Conservation (phyloP, 768 basidiomycete genomes). For the Mycena filopes region DNA sequence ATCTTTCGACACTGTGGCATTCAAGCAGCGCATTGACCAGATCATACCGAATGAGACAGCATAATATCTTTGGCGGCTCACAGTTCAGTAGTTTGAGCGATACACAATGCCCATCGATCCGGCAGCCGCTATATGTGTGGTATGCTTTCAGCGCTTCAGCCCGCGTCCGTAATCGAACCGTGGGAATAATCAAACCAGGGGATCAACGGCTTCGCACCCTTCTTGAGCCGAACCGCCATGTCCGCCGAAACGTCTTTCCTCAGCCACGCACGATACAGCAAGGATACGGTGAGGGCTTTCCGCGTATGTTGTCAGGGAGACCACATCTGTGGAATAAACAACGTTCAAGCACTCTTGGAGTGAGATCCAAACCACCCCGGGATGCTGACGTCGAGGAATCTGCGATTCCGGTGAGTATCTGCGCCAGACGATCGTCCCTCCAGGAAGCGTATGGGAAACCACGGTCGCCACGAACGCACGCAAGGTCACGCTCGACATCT, state of each 20-base stretch:
- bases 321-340: constrained; percentile 87
- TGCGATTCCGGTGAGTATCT: constrained; percentile 43
- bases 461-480: constrained; percentile 66
- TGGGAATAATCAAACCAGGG: no score
- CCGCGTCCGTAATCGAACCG: no score
- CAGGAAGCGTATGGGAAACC: constrained; percentile 69
- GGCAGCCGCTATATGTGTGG: no score
- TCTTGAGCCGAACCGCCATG: not conserved
- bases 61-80: no score
- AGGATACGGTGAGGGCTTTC: constrained; percentile 88
- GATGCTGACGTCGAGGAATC: constrained; percentile 68
- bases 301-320: constrained; percentile 86
- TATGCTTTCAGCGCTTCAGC: no score
- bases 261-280: constrained; percentile 78
- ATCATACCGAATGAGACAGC: no score
- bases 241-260: constrained; percentile 36
- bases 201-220: no score
- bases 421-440: constrained; percentile 9
- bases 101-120: no score
- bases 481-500: constrained; percentile 77
- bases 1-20: no score
- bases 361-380: constrained; percentile 71
- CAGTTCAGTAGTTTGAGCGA: no score
- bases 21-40: no score
- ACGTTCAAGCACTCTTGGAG: constrained; percentile 85